Evolutionary conservation across 768 basidiomycete species (phyloP).

Genomic region (Lanmaoa rubissima): DNA sequence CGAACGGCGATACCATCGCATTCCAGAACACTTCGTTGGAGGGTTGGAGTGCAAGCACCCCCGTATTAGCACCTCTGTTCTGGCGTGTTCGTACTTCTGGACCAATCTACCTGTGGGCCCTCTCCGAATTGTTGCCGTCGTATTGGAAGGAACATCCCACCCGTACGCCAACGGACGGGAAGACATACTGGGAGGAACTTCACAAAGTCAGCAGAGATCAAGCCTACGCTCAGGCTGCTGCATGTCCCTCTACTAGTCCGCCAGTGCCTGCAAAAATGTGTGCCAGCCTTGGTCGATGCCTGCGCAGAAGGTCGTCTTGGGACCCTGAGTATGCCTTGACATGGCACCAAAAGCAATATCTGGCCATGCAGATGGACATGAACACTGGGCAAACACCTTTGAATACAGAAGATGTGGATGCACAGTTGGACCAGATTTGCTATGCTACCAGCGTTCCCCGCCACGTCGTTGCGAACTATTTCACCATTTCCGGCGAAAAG

Average conservation of each 20-base stretch:
- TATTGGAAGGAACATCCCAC: constrained; percentile 54
- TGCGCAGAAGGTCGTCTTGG: constrained; percentile 65
- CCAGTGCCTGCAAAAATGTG: constrained; percentile 27
- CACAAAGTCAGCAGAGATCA: constrained; percentile 45
- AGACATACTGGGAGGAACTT: constrained; percentile 58
- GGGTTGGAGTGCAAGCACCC: constrained; percentile 44
- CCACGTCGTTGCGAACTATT: constrained; percentile 45
- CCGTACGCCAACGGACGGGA: constrained; percentile 37
- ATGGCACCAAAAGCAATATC: constrained; percentile 65
- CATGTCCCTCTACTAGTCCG: constrained; percentile 18
- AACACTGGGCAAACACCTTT: constrained; percentile 45
- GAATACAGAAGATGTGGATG: constrained; percentile 43
- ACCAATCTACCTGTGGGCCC: constrained; percentile 60
- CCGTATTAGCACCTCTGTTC: constrained; percentile 53
- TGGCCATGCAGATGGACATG: constrained; percentile 49
- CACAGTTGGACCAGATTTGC: constrained; percentile 45
- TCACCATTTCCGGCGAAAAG: constrained; percentile 40
- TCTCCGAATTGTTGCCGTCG: constrained; percentile 47
- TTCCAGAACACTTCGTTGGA: constrained; percentile 46
- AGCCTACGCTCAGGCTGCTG: constrained; percentile 24
- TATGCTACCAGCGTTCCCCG: constrained; percentile 57
- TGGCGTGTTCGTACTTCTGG: constrained; percentile 60
- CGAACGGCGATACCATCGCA: constrained; percentile 42
- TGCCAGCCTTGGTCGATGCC: constrained; percentile 41
- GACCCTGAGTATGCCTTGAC: constrained; percentile 57